Evolutionary conservation across 202 grass and related monocot genomes (phyloP), one percentile per base, ranked within the genome.

Genomic region (Zoysia matrella): DNA sequence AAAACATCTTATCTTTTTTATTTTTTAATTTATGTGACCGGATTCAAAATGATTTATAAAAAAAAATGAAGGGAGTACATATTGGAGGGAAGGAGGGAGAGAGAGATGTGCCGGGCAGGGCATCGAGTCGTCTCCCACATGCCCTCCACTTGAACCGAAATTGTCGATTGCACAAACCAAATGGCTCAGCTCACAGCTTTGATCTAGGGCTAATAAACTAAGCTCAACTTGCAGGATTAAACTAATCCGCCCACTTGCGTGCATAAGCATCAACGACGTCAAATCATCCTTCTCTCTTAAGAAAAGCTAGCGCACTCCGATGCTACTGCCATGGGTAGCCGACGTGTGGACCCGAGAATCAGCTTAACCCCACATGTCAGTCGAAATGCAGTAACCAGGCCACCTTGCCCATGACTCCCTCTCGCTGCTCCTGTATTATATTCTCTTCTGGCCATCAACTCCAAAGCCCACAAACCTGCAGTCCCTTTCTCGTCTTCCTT

Each of bases 261-360:
- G 80, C 88, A 86, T 76, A 83, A 86, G 80, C 84, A 90, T 80
- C 88, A 86, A 86, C 84, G 69, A 90, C 80, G 69, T 58, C 69
- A 53, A 45, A 70, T 70, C 82, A 85, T 43, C 69, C 47, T 55
- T 54, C 47, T 82, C 68, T 79, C 79, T 52, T 46, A 79, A 82
- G 79, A 43, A 89, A 86, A 82, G 78, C 43, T 30, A 57, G 45
- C 44, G n/a, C 22, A 69, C n/a, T 79, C 55, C 52, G 18, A 47
- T 13, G 11, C 57, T 69, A 82, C 82, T 46, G 54, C 40, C 0
- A 22, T 40, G 12, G 12, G 43, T 51, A 4, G 18, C 74, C 3
- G 79, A 86, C 74, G 70, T 3, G 22, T 65, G 69, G 16, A 14
- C 30, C 42, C 0, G 2, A 0, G 30, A 10, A 15, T 41, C 2